phyloP scores from a whole-genome alignment of 805 yeast species.

The Helenozyma rhizophorensis region DNA sequence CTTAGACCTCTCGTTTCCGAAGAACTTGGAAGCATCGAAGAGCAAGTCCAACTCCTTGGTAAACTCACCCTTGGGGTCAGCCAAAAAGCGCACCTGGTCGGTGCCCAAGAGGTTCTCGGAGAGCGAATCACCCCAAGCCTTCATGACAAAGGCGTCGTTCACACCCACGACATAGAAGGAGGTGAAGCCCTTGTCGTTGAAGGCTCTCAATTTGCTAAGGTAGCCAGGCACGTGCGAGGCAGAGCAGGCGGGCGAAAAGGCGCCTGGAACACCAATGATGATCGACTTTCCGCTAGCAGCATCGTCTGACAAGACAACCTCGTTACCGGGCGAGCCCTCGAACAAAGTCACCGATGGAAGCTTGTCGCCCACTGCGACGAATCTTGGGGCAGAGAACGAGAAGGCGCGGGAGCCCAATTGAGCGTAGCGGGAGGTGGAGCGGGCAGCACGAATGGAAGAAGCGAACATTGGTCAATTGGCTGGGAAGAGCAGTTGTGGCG shows the following conservation, averaged over 20 bases:
- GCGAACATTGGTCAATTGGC: no score
- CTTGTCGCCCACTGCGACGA: constrained; percentile 52
- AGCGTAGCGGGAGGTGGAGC: constrained; percentile 4
- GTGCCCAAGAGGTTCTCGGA: constrained; percentile 18
- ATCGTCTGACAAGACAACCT: constrained; percentile 51
- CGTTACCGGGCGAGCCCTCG: constrained; percentile 64
- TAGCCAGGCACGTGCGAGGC: constrained; percentile 74
- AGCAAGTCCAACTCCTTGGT: constrained; percentile 57
- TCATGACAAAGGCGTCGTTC: constrained; percentile 81
- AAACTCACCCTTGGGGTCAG: constrained; percentile 79
- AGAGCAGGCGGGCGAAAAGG: constrained; percentile 78
- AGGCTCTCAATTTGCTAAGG: constrained; percentile 44
- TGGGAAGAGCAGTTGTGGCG: no score
- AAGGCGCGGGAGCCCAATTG: no score
- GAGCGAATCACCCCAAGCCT: constrained; percentile 62
- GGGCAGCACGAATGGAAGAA: no score
- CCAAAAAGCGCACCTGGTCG: constrained; percentile 51
- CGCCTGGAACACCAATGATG: constrained; percentile 51
- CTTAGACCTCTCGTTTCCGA: constrained; percentile 72
- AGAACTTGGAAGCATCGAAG: constrained; percentile 72
- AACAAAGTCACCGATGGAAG: constrained; percentile 56
- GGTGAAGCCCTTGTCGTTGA: constrained; percentile 62
- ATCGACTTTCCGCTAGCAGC: constrained; percentile 45
- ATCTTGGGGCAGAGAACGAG: constrained; percentile 16
- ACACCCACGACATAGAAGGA: constrained; percentile 68